These are phyloP conservation scores for Fusarium sp. DNA, from an alignment of 2,329 filamentous ascomycete genomes.

Conservation along the genomic window DNA sequence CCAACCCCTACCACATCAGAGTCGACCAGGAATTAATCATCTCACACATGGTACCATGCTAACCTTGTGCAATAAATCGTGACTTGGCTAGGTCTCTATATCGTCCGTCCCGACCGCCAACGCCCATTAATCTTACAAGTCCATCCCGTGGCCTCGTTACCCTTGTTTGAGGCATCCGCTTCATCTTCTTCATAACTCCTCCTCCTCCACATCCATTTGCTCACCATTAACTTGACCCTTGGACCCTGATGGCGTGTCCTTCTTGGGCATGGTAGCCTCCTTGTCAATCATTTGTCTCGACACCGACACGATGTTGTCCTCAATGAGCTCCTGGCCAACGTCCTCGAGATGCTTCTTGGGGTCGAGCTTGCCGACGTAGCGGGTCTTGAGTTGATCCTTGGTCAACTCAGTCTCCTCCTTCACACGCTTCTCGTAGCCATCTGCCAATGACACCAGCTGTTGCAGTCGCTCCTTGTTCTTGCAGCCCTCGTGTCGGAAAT, in stretches of 20 bases:
- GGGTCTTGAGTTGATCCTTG: slow-evolving; percentile 97
- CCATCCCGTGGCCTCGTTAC: slow-evolving; percentile 38
- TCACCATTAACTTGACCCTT: slow-evolving; percentile 65
- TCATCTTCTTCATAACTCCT: slow-evolving; percentile 54
- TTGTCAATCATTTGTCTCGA: slow-evolving; percentile 99
- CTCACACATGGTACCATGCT: slow-evolving; percentile 38
- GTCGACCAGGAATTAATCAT: slow-evolving; percentile 29
- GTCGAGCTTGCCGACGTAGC: slow-evolving; percentile 98
- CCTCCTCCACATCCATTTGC: slow-evolving; percentile 76
- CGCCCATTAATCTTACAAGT: slow-evolving; percentile 49
- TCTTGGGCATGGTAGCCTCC: slow-evolving; percentile 89
- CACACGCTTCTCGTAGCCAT: slow-evolving; percentile 98
- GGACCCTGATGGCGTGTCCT: slow-evolving; percentile 59
- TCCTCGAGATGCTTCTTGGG: slow-evolving; percentile 99
- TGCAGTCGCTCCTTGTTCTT: slow-evolving; percentile 90
- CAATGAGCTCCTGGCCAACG: slow-evolving; percentile 94
- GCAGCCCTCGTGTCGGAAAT: slow-evolving; percentile 85
- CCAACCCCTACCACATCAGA: neutral
- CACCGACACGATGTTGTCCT: slow-evolving; percentile 99
- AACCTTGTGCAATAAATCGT: slow-evolving; percentile 38
- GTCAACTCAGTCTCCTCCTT: slow-evolving; percentile 98
- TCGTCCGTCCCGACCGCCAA: slow-evolving; percentile 45
- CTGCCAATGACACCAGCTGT: slow-evolving; percentile 86
- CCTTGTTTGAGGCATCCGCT: slow-evolving; percentile 17
- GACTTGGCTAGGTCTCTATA: slow-evolving; percentile 43